Evolutionary conservation across 108 stramenopile species (phyloP).

Genomic region (Pseudonitzschia delicatissima): DNA sequence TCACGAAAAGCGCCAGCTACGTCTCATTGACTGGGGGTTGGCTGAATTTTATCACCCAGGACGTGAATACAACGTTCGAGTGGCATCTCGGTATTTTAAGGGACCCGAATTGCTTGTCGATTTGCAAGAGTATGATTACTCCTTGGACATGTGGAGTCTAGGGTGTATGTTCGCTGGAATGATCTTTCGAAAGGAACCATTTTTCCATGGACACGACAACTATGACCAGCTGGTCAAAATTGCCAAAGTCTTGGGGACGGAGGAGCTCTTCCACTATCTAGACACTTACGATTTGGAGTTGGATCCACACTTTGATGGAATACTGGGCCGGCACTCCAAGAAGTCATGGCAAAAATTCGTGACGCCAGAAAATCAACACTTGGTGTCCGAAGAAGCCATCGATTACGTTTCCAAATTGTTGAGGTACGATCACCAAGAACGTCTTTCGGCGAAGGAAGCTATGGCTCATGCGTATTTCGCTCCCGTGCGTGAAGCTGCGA

Average conservation of each 20-base stretch:
- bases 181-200: conserved; percentile 99
- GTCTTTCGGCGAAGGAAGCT: conserved; percentile 97
- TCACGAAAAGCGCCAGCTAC: conserved; percentile 95
- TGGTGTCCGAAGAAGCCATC: conserved; percentile 96
- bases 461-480: conserved; percentile 98
- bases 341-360: conserved; percentile 99
- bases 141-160: conserved; percentile 99
- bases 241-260: conserved; percentile 98
- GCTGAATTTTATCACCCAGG: conserved; percentile 99
- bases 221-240: conserved; percentile 99
- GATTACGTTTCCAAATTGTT: conserved; percentile 92
- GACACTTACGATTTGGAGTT: conserved; percentile 97
- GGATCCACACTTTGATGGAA: conserved; percentile 96
- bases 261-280: conserved; percentile 94
- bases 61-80: conserved; percentile 99
- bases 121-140: conserved; percentile 99
- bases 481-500: conserved; percentile 86
- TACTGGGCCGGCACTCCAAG: conserved; percentile 93
- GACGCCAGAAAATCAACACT: conserved; percentile 95
- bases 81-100: conserved; percentile 99
- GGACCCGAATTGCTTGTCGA: conserved; percentile 98
- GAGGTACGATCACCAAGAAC: conserved; percentile 97
- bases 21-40: conserved; percentile 99
- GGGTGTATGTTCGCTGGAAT: conserved; percentile 99
- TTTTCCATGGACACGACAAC: conserved; percentile 99